Evolutionary conservation across 257 asterid species (phyloP).

Genomic region (Solanum ahanhuiri): DNA sequence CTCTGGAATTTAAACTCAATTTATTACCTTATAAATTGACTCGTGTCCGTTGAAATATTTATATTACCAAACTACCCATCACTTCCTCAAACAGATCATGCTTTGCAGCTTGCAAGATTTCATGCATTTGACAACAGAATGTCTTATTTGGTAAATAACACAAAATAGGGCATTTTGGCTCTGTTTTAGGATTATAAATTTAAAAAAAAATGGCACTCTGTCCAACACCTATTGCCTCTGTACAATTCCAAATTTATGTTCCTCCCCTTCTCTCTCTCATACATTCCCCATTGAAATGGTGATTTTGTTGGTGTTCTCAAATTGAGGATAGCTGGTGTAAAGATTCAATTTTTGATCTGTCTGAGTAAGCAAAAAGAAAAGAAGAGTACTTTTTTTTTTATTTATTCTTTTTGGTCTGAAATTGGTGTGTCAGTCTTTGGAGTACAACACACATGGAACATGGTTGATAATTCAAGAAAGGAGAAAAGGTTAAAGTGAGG

Average conservation of each 20-base stretch:
- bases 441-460: slow-evolving; percentile 6
- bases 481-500: not conserved
- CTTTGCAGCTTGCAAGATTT: not conserved
- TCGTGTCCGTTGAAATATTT: not conserved
- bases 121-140: not conserved
- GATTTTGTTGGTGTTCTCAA: not conserved
- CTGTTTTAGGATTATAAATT: not conserved
- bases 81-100: not conserved
- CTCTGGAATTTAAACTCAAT: not conserved
- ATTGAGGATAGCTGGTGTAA: not conserved
- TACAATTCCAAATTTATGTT: slow-evolving; percentile 7
- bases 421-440: not conserved
- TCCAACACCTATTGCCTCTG: slow-evolving; percentile 31
- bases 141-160: not conserved
- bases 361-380: not conserved
- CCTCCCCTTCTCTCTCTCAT: not conserved
- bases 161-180: not conserved
- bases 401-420: not conserved
- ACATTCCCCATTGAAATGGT: not conserved
- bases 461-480: not conserved
- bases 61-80: not conserved
- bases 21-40: not conserved
- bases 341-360: not conserved
- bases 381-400: not conserved
- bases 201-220: slow-evolving; percentile 35